These are phyloP conservation scores for Panicum miliaceum DNA, from an alignment of 176 grass and related monocot species.

Conservation along the genomic window DNA sequence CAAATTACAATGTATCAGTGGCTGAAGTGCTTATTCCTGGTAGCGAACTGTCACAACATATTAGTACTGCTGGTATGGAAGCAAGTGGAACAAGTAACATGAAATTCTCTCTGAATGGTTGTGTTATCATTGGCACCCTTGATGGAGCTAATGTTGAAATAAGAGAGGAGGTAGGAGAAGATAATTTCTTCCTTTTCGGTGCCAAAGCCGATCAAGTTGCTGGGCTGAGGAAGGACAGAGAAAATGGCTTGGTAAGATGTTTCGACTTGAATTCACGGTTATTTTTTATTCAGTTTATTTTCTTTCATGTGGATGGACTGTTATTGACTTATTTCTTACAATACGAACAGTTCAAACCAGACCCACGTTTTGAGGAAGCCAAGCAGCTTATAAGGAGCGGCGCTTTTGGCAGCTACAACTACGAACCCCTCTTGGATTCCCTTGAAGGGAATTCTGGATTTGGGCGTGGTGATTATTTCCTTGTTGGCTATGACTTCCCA, in stretches of 20 bases:
- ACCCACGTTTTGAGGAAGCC: slow-evolving; percentile 93
- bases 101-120: slow-evolving; percentile 98
- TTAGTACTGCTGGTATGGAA: slow-evolving; percentile 99
- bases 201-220: slow-evolving; percentile 92
- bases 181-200: slow-evolving; percentile 99
- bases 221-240: slow-evolving; percentile 87
- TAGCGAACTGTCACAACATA: slow-evolving; percentile 92
- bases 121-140: slow-evolving; percentile 94
- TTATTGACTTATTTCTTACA: slow-evolving; percentile 36
- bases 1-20: slow-evolving; percentile 98
- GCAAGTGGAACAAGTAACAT: slow-evolving; percentile 99
- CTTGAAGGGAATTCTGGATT: slow-evolving; percentile 94
- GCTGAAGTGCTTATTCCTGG: slow-evolving; percentile 98
- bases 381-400: slow-evolving; percentile 78
- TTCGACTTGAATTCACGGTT: background rate
- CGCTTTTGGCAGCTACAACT: slow-evolving; percentile 86
- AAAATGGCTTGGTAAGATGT: slow-evolving; percentile 76
- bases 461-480: slow-evolving; percentile 97
- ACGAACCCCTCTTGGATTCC: slow-evolving; percentile 86
- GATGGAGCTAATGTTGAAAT: slow-evolving; percentile 99
- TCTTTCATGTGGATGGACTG: slow-evolving; percentile 29
- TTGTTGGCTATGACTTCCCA: slow-evolving; percentile 97
- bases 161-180: slow-evolving; percentile 92
- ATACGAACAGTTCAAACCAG: slow-evolving; percentile 81
- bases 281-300: slow-evolving; percentile 26